These are phyloP conservation scores for Tuber calosporum DNA, from an alignment of 495 filamentous ascomycete genomes.

Conservation along the genomic window DNA sequence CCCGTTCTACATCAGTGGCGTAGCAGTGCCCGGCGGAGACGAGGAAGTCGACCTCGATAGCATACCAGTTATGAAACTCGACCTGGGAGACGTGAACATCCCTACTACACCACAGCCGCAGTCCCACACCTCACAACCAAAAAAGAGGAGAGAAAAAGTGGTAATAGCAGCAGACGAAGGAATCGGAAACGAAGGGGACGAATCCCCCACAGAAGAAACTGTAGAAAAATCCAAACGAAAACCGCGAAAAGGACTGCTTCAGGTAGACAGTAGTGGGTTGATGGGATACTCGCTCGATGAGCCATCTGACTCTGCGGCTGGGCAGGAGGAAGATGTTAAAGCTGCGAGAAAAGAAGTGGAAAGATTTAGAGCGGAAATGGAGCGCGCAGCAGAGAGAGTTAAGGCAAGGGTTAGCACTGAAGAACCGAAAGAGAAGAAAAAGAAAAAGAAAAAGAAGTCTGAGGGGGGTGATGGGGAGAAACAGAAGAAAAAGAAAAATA, in stretches of 20 bases:
- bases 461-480: constrained; percentile 13
- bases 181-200: constrained; percentile 33
- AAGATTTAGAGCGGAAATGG: constrained; percentile 77
- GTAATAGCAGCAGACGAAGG: constrained; percentile 28
- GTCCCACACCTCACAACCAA: constrained; percentile 11
- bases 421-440: constrained; percentile 68
- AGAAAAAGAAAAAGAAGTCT: constrained; percentile 59
- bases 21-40: constrained; percentile 52
- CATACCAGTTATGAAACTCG: constrained; percentile 89
- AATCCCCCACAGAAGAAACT: constrained; percentile 17
- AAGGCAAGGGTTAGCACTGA: constrained; percentile 50
- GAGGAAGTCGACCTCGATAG: constrained; percentile 79
- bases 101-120: constrained; percentile 22
- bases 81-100: constrained; percentile 52
- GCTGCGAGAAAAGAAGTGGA: constrained; percentile 82
- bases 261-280: constrained; percentile 78
- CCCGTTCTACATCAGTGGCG: constrained; percentile 78
- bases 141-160: constrained; percentile 18
- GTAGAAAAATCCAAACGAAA: constrained; percentile 40
- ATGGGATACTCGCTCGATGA: constrained; percentile 56
- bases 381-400: constrained; percentile 76
- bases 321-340: constrained; percentile 73
- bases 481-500: constrained; percentile 44
- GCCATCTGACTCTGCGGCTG: constrained; percentile 44
- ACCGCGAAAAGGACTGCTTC: constrained; percentile 53